A percentile compares a stretch with the other conserved stretches of the same genome.
phyloP scores from a whole-genome alignment of 75 land plant genomes.

The Chamaecyparis obtusa region DNA sequence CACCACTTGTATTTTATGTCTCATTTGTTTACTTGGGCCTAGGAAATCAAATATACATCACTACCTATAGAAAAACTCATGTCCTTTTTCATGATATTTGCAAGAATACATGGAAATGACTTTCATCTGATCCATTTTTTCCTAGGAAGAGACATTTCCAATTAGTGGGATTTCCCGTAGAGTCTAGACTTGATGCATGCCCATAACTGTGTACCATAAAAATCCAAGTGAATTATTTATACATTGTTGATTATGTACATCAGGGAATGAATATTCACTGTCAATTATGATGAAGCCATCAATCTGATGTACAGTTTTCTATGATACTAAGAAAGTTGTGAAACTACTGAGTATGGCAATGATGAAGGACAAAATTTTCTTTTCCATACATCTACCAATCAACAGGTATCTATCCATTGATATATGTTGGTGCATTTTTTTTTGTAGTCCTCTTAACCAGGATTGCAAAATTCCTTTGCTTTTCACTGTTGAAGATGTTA shows the following conservation, averaged over 20 bases:
- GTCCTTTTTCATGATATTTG: conserved; percentile 4
- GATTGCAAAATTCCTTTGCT: background rate
- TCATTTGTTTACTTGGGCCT: conserved; percentile 24
- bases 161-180: conserved; percentile 25
- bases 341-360: background rate
- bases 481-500: background rate
- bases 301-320: background rate
- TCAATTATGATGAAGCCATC: background rate
- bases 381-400: background rate
- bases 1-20: conserved; percentile 7
- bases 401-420: background rate
- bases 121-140: conserved; percentile 27
- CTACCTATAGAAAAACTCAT: conserved; percentile 18
- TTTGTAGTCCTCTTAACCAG: background rate
- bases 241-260: background rate
- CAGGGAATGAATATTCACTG: background rate
- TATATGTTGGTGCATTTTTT: background rate
- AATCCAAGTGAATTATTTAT: background rate
- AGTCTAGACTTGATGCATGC: conserved; percentile 11
- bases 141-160: conserved; percentile 24
- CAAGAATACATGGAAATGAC: conserved; percentile 23
- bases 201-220: background rate
- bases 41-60: conserved; percentile 20
- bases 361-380: background rate
- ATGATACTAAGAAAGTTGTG: background rate